These are phyloP conservation scores for Pseudomassariella vexata DNA, from an alignment of 2,329 filamentous ascomycete genomes.

Conservation along the genomic window DNA sequence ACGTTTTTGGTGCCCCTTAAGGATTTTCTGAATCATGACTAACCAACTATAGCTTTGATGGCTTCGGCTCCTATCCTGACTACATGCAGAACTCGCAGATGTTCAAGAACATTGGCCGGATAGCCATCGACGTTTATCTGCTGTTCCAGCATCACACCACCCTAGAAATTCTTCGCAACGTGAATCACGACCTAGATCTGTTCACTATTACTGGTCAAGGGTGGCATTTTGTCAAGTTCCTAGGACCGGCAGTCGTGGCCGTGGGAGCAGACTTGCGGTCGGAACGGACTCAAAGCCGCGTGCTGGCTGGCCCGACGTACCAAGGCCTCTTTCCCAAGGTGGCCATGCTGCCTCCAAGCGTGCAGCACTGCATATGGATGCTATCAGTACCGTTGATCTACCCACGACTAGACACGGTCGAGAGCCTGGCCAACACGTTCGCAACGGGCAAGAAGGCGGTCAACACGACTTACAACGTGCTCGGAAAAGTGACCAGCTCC, in stretches of 20 bases:
- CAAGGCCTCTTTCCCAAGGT: conserved; percentile 97
- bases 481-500: conserved; percentile 91
- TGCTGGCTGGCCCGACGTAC: conserved; percentile 94
- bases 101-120: conserved; percentile 95
- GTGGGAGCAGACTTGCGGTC: conserved; percentile 89
- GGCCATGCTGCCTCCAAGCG: conserved; percentile 79
- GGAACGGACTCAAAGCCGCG: conserved; percentile 82
- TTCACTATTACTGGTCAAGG: conserved; percentile 97
- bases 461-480: conserved; percentile 91
- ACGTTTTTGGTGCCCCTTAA: conserved; percentile 35
- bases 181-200: conserved; percentile 80
- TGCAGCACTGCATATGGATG: conserved; percentile 98
- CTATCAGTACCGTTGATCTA: conserved; percentile 87
- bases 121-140: conserved; percentile 96
- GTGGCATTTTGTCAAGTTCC: conserved; percentile 97
- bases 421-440: conserved; percentile 85
- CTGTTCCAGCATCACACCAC: conserved; percentile 98
- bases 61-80: conserved; percentile 93
- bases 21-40: background rate
- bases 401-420: conserved; percentile 83
- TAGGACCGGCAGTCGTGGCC: conserved; percentile 85
- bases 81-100: conserved; percentile 98
- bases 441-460: conserved; percentile 95
- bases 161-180: conserved; percentile 83
- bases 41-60: conserved; percentile 68